phyloP scores from a whole-genome alignment of 2,329 filamentous ascomycete genomes.

The Pyrenochaeta sp. region DNA sequence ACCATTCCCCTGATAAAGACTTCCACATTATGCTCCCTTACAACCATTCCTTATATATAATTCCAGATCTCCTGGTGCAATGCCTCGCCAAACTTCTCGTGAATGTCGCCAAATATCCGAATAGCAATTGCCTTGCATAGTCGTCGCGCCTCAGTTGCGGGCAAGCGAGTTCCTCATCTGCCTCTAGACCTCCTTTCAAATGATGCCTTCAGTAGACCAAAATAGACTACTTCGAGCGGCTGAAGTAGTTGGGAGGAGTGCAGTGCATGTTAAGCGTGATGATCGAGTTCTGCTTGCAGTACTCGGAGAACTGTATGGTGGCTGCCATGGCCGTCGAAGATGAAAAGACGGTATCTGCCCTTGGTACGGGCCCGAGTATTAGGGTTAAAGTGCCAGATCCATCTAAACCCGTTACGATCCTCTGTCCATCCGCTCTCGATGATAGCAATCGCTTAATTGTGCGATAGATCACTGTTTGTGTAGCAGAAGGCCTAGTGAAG shows the following conservation, averaged over 20 bases:
- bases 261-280: constrained; percentile 42
- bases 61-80: no score
- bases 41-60: no score
- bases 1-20: no score
- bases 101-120: no score
- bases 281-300: constrained; percentile 26
- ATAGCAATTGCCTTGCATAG: no score
- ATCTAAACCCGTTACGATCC: constrained; percentile 7
- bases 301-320: constrained; percentile 47
- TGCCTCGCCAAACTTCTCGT: no score
- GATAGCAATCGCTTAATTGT: constrained; percentile 8
- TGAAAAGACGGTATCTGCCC: constrained; percentile 23
- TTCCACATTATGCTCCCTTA: no score
- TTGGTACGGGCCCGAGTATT: constrained; percentile 9
- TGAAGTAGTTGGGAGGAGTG: constrained; percentile 50
- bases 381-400: constrained; percentile 3
- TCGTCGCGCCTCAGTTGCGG: no score
- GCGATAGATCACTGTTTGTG: constrained; percentile 2
- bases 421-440: constrained; percentile 8
- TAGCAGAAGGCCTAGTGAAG: constrained; percentile 1
- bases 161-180: no score
- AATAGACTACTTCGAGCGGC: constrained; percentile 50
- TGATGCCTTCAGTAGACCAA: constrained; percentile 43
- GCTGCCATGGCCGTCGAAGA: constrained; percentile 49
- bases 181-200: constrained; percentile 39